Conservation (phyloP, 106 monocot genomes). For the Amphibolis antarctica region DNA sequence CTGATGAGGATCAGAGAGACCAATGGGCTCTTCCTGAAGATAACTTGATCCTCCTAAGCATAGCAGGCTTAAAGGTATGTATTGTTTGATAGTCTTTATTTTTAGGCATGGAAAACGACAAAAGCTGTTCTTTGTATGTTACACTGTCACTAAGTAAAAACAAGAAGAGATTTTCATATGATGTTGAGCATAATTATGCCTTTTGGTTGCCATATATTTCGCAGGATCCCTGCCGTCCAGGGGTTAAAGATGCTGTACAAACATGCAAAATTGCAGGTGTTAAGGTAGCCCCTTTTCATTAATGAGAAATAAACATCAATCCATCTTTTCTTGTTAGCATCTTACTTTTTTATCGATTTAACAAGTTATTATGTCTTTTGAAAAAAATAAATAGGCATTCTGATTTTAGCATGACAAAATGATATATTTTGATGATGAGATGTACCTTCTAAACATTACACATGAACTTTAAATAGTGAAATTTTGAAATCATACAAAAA, state of each 20-base stretch:
- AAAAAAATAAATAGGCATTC: no score
- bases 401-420: no score
- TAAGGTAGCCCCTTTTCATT: slow-evolving; percentile 33
- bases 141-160: no score
- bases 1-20: slow-evolving; percentile 45
- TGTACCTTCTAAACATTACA: no score
- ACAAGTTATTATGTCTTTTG: no score
- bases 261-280: slow-evolving; percentile 66
- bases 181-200: not conserved
- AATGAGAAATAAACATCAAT: no score
- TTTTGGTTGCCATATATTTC: not conserved
- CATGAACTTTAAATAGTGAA: no score
- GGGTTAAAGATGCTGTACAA: slow-evolving; percentile 62
- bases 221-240: slow-evolving; percentile 84
- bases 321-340: no score
- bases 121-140: not conserved
- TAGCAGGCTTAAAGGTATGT: slow-evolving; percentile 86
- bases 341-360: no score
- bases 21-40: slow-evolving; percentile 68
- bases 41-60: slow-evolving; percentile 57
- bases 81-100: not conserved
- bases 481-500: no score
- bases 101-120: not conserved
- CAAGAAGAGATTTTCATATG: no score
- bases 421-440: no score